A percentile compares a stretch with the other conserved stretches of the same genome.
These are phyloP conservation scores for Pyrus hybrid DNA, from an alignment of 331 rosid genomes.

Conservation along the genomic window DNA sequence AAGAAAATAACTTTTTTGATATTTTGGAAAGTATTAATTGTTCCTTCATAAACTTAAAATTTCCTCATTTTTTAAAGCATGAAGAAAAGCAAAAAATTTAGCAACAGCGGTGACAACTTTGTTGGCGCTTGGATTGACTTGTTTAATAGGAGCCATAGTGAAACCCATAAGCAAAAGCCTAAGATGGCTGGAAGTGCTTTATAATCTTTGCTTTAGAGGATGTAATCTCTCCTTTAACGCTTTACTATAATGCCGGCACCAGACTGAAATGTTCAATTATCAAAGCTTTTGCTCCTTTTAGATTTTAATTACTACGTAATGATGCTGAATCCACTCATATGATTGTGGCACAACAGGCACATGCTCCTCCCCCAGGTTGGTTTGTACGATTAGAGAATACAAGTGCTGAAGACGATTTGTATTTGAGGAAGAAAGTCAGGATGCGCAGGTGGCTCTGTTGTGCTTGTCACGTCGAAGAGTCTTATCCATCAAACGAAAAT, in stretches of 20 bases:
- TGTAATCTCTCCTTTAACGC: not conserved
- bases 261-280: not conserved
- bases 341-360: constrained; percentile 43
- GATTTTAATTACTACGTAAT: not conserved
- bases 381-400: constrained; percentile 47
- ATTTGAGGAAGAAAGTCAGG: constrained; percentile 52
- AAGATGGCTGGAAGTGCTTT: not conserved
- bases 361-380: constrained; percentile 64
- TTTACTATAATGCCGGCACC: not conserved
- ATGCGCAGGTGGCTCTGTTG: constrained; percentile 99
- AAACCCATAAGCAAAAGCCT: not conserved
- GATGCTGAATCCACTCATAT: not conserved
- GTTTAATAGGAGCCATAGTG: not conserved
- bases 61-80: not conserved
- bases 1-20: not conserved
- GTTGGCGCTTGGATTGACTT: not conserved
- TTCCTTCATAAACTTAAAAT: not conserved
- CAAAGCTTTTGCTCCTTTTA: not conserved
- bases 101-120: too few species aligned
- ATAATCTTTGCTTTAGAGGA: not conserved
- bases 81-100: too few species aligned
- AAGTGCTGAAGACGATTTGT: constrained; percentile 35
- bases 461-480: constrained; percentile 71
- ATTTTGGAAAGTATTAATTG: not conserved
- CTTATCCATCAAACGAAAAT: constrained; percentile 59